A percentile compares a stretch with the other conserved stretches of the same genome.
phyloP scores from a whole-genome alignment of 495 filamentous ascomycete genomes.

The Endocarpon pusillum region DNA sequence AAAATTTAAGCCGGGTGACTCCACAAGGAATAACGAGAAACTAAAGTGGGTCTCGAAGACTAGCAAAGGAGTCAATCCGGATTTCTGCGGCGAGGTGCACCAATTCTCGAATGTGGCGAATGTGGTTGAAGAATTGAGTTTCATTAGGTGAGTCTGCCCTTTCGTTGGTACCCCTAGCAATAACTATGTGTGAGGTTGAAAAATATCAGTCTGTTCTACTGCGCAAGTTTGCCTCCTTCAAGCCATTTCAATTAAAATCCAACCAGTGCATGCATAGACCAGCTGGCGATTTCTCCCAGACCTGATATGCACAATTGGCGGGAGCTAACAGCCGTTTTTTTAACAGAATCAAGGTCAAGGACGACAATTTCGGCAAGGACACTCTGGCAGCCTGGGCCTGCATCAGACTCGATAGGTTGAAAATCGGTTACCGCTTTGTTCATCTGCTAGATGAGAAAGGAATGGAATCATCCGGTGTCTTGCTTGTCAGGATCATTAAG shows the following conservation, averaged over 20 bases:
- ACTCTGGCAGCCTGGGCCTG: slow-evolving; percentile 75
- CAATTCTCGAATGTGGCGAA: slow-evolving; percentile 42
- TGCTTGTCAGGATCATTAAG: slow-evolving; percentile 56
- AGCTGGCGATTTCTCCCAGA: too few relatives aligned
- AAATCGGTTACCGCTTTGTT: slow-evolving; percentile 58
- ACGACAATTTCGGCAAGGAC: slow-evolving; percentile 63
- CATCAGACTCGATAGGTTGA: slow-evolving; percentile 63
- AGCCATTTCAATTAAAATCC: too few relatives aligned
- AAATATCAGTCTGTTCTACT: too few relatives aligned
- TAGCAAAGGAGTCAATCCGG: slow-evolving; percentile 42
- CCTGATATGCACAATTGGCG: too few relatives aligned
- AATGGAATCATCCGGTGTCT: slow-evolving; percentile 36
- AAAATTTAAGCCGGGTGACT: slow-evolving; percentile 27
- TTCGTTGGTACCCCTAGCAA: too few relatives aligned
- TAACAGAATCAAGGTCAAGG: slow-evolving; percentile 78
- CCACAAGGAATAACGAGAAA: too few relatives aligned
- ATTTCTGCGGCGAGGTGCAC: slow-evolving; percentile 49
- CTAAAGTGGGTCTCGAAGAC: slow-evolving; percentile 54
- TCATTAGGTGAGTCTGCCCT: slow-evolving; percentile 44
- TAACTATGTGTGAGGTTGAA: too few relatives aligned
- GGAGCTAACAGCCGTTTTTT: too few relatives aligned
- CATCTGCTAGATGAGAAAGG: slow-evolving; percentile 52
- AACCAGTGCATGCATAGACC: too few relatives aligned
- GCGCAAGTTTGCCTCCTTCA: too few relatives aligned
- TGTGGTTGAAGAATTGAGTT: slow-evolving; percentile 62